Conservation (phyloP, 2,329 filamentous ascomycete genomes). For the Davidsoniella neocaledoniae region DNA sequence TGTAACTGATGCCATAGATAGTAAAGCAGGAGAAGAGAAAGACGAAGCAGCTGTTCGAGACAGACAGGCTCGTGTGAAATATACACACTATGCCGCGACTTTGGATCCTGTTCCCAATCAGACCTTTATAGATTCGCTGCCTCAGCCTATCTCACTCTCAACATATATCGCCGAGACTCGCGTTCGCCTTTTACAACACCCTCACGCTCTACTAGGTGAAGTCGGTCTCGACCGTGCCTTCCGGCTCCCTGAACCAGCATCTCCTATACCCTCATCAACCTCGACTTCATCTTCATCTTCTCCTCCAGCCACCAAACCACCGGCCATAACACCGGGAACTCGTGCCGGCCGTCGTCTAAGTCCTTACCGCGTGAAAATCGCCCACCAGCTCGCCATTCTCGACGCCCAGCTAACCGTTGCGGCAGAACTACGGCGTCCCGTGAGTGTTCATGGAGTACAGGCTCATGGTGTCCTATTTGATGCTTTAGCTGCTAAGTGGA, state of each 20-base stretch:
- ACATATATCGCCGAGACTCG: slow-evolving; percentile 40
- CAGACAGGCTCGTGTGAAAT: no score
- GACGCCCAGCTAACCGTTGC: slow-evolving; percentile 54
- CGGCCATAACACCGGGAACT: slow-evolving; percentile 45
- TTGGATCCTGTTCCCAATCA: no score
- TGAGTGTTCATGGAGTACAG: slow-evolving; percentile 59
- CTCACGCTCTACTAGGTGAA: slow-evolving; percentile 55
- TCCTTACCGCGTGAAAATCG: slow-evolving; percentile 47
- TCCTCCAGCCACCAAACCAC: slow-evolving; percentile 15
- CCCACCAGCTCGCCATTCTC: slow-evolving; percentile 52
- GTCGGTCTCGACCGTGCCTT: slow-evolving; percentile 65
- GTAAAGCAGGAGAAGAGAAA: no score
- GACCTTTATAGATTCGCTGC: slow-evolving; percentile 24
- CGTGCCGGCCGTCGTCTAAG: slow-evolving; percentile 53
- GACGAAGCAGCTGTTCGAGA: no score
- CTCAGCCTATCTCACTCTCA: slow-evolving; percentile 43
- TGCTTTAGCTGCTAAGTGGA: slow-evolving; percentile 48
- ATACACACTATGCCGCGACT: no score
- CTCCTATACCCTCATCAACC: slow-evolving; percentile 15
- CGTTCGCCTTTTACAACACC: slow-evolving; percentile 36
- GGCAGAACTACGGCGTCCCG: slow-evolving; percentile 45
- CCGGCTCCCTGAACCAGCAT: slow-evolving; percentile 38
- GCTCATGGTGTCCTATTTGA: slow-evolving; percentile 57
- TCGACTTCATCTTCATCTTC: background rate
- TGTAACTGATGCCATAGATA: no score